Conservation (phyloP, 345 rosid genomes). For the Pelargonium nanum region DNA sequence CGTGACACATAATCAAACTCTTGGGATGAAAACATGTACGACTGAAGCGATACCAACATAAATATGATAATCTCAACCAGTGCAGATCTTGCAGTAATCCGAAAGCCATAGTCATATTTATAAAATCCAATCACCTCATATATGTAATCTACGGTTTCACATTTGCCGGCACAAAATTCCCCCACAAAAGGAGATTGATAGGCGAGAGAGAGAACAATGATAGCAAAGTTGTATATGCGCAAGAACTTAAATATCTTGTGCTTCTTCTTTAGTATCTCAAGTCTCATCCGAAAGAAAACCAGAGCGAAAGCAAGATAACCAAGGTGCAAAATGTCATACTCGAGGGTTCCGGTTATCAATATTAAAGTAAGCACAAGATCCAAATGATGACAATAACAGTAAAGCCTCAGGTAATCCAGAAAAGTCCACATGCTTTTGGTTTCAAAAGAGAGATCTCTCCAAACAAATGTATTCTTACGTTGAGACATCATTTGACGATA, state of each 20-base stretch:
- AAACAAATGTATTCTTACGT: constrained; percentile 18
- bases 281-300: constrained; percentile 40
- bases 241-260: constrained; percentile 29
- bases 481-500: constrained; percentile 22
- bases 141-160: constrained; percentile 17
- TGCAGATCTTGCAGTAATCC: constrained; percentile 41
- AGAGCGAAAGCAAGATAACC: constrained; percentile 49
- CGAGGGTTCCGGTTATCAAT: constrained; percentile 50
- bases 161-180: constrained; percentile 18
- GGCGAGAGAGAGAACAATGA: constrained; percentile 36
- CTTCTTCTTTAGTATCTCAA: constrained; percentile 29
- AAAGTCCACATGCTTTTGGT: constrained; percentile 34
- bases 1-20: constrained; percentile 31
- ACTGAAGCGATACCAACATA: constrained; percentile 35
- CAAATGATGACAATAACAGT: constrained; percentile 32
- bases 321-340: constrained; percentile 47
- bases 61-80: constrained; percentile 38
- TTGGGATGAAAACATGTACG: constrained; percentile 30
- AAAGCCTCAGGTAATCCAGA: constrained; percentile 33
- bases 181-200: constrained; percentile 38
- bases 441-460: constrained; percentile 29
- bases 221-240: constrained; percentile 33
- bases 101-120: constrained; percentile 40
- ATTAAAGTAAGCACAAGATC: constrained; percentile 36
- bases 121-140: constrained; percentile 31